Conservation (phyloP, 805 yeast genomes). For the Wickerhamiella spandovensis region DNA sequence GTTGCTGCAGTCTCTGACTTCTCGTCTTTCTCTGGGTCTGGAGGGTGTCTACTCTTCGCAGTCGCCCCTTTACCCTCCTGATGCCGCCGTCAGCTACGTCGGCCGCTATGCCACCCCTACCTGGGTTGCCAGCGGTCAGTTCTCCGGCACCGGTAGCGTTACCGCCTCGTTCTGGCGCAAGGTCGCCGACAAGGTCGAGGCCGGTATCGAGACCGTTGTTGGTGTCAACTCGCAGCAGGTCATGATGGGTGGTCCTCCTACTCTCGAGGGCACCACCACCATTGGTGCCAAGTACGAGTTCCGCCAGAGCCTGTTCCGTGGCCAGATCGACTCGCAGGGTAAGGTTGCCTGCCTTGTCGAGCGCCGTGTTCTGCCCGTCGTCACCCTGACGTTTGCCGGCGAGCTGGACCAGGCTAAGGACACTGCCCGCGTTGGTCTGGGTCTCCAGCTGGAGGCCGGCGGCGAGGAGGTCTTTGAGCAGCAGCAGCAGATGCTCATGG, state of each 20-base stretch:
- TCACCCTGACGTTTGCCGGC: slow-evolving; percentile 77
- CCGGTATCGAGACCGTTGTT: slow-evolving; percentile 67
- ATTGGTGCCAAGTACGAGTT: slow-evolving; percentile 96
- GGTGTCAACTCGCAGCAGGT: slow-evolving; percentile 47
- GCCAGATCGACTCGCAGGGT: slow-evolving; percentile 84
- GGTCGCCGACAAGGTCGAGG: slow-evolving; percentile 86
- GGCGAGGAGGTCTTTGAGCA: slow-evolving; percentile 72
- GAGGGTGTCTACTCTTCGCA: slow-evolving; percentile 71
- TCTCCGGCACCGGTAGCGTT: slow-evolving; percentile 85
- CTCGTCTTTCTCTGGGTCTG: slow-evolving; percentile 74
- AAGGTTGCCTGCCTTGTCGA: slow-evolving; percentile 84
- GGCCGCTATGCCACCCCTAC: slow-evolving; percentile 78
- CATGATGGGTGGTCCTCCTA: slow-evolving; percentile 65
- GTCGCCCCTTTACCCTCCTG: slow-evolving; percentile 68
- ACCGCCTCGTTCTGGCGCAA: slow-evolving; percentile 88
- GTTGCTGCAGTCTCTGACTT: slow-evolving; percentile 75
- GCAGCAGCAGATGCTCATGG: slow-evolving; percentile 21
- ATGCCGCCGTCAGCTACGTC: slow-evolving; percentile 78
- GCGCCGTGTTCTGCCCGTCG: slow-evolving; percentile 84
- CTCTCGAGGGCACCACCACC: slow-evolving; percentile 82
- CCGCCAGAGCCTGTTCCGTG: slow-evolving; percentile 91
- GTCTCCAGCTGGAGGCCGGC: slow-evolving; percentile 92
- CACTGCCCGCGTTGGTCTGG: slow-evolving; percentile 77
- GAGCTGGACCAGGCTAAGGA: slow-evolving; percentile 80
- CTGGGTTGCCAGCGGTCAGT: slow-evolving; percentile 90